Evolutionary conservation across 2,329 filamentous ascomycete genomes (phyloP).

Genomic region (Trichothecium roseum): DNA sequence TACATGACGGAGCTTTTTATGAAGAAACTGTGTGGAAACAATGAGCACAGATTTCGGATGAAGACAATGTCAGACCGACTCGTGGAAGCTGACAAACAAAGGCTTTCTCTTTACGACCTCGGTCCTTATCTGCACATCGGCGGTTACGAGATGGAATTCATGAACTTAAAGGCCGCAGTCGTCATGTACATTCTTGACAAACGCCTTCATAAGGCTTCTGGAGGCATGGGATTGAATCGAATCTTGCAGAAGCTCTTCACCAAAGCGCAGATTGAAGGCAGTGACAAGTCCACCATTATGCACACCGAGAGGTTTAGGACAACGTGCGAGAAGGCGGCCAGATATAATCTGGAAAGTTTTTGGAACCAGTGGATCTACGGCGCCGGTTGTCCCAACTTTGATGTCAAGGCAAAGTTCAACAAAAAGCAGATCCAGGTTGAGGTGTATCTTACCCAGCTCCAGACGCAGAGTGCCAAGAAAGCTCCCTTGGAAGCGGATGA

Average conservation of each 20-base stretch:
- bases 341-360: slow-evolving; percentile 78
- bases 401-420: slow-evolving; percentile 84
- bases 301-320: slow-evolving; percentile 67
- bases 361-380: slow-evolving; percentile 90
- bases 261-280: slow-evolving; percentile 61
- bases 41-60: slow-evolving; percentile 85
- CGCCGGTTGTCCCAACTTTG: slow-evolving; percentile 80
- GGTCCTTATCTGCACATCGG: slow-evolving; percentile 72
- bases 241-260: slow-evolving; percentile 81
- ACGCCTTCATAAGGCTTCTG: slow-evolving; percentile 74
- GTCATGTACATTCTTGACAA: slow-evolving; percentile 92
- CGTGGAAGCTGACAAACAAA: slow-evolving; percentile 68
- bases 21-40: slow-evolving; percentile 83
- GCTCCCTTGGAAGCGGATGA: slow-evolving; percentile 55
- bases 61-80: slow-evolving; percentile 76
- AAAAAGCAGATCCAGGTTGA: slow-evolving; percentile 96
- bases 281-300: slow-evolving; percentile 59
- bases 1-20: slow-evolving; percentile 95
- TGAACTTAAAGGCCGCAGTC: slow-evolving; percentile 80
- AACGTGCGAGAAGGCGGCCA: slow-evolving; percentile 78
- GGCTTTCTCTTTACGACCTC: slow-evolving; percentile 73
- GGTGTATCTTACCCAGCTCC: slow-evolving; percentile 71
- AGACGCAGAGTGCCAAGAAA: slow-evolving; percentile 22
- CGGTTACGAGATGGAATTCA: slow-evolving; percentile 78
- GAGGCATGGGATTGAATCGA: slow-evolving; percentile 70